A percentile compares a stretch with the other conserved stretches of the same genome.
phyloP scores from a whole-genome alignment of 768 basidiomycete genomes.

The Infundibulicybe gibba region DNA sequence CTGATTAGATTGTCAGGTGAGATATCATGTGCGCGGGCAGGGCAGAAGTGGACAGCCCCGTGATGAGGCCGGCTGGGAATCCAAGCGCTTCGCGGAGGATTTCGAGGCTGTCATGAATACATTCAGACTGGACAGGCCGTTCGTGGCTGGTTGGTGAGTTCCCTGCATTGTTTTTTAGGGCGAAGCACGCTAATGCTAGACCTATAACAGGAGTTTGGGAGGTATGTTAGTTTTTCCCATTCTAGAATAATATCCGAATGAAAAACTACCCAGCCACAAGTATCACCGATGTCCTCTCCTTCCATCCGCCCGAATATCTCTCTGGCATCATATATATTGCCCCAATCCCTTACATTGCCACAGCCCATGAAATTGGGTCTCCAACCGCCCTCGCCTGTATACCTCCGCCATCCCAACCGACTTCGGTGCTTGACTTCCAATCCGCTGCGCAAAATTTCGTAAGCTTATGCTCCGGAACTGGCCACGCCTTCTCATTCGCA shows the following conservation, averaged over 20 bases:
- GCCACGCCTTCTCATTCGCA: no score
- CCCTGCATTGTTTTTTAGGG: not conserved
- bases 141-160: not conserved
- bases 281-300: not conserved
- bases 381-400: no score
- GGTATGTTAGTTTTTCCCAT: not conserved
- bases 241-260: not conserved
- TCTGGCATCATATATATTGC: not conserved
- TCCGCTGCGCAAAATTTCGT: constrained; percentile 2
- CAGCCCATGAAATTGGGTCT: not conserved
- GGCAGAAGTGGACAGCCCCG: not conserved
- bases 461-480: no score
- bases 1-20: not conserved
- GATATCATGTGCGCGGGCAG: not conserved
- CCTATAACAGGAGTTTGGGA: not conserved
- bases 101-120: not conserved
- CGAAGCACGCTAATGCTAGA: not conserved
- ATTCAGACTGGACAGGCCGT: not conserved
- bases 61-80: not conserved
- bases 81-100: not conserved
- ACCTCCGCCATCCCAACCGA: constrained; percentile 1
- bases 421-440: constrained; percentile 13
- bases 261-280: not conserved
- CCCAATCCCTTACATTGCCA: not conserved
- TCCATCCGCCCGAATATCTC: not conserved